A percentile compares a stretch with the other conserved stretches of the same genome.
These are phyloP conservation scores for Tulasnella sp. DNA, from an alignment of 768 basidiomycete genomes.

Conservation along the genomic window DNA sequence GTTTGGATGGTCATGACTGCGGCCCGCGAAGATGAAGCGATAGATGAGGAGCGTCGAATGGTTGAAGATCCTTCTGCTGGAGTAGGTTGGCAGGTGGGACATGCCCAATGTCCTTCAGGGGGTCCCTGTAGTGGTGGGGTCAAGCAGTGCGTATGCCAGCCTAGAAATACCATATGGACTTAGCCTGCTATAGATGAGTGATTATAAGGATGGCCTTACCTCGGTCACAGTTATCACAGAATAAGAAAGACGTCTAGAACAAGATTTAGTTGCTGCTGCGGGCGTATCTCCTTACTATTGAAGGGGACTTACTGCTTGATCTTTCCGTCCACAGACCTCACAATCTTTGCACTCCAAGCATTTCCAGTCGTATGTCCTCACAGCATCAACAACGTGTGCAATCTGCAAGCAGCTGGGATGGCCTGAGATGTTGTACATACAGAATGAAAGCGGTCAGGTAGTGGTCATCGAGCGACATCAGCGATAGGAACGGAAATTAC, in stretches of 20 bases:
- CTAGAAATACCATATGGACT: constrained; percentile 29
- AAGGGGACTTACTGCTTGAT: constrained; percentile 62
- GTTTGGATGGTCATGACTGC: neutral
- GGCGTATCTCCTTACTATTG: neutral
- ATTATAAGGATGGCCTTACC: constrained; percentile 35
- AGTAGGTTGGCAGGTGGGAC: constrained; percentile 45
- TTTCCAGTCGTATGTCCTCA: constrained; percentile 70
- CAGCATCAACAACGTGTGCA: constrained; percentile 42
- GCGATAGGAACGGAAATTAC: too few relatives aligned
- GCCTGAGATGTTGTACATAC: constrained; percentile 34
- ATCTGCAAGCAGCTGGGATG: constrained; percentile 82
- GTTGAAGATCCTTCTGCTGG: constrained; percentile 17
- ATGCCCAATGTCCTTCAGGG: constrained; percentile 72
- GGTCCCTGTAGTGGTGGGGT: constrained; percentile 55
- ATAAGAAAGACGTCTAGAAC: constrained; percentile 60
- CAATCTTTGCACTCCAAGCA: constrained; percentile 91
- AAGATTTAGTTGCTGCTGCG: constrained; percentile 13
- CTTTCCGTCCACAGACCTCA: constrained; percentile 74
- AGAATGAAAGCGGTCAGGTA: too few relatives aligned
- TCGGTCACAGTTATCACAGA: constrained; percentile 93
- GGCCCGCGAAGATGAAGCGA: constrained; percentile 36
- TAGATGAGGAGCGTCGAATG: constrained; percentile 26
- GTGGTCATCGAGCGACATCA: too few relatives aligned
- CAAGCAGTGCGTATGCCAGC: constrained; percentile 80
- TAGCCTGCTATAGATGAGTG: constrained; percentile 11